Conservation (phyloP, 164 flowering plant species). For the Annona cherimola region DNA sequence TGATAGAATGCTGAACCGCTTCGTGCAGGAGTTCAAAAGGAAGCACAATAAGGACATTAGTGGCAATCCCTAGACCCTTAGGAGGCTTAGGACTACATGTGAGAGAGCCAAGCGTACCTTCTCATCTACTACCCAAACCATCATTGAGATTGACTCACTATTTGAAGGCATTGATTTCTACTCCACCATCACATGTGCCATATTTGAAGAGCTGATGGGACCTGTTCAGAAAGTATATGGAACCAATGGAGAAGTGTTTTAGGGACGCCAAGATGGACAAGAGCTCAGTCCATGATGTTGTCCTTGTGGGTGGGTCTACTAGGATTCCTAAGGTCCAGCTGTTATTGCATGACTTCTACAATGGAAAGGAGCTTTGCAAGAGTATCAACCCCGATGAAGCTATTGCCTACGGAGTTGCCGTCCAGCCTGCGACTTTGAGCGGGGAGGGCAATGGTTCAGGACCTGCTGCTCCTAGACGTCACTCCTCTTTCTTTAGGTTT, state of each 20-base stretch:
- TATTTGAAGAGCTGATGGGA: slow-evolving; percentile 64
- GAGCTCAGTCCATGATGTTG: slow-evolving; percentile 52
- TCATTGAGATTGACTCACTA: slow-evolving; percentile 62
- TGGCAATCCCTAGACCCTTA: too few species aligned
- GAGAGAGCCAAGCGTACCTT: slow-evolving; percentile 69
- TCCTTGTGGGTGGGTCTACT: slow-evolving; percentile 66
- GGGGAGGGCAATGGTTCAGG: slow-evolving; percentile 73
- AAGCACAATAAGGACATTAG: slow-evolving; percentile 67
- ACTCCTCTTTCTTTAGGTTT: slow-evolving; percentile 60
- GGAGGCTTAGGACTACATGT: slow-evolving; percentile 60
- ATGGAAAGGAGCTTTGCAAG: slow-evolving; percentile 73
- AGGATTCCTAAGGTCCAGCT: slow-evolving; percentile 73
- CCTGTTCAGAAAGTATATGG: slow-evolving; percentile 66
- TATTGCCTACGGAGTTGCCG: too few species aligned
- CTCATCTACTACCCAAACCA: slow-evolving; percentile 57
- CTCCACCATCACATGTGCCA: slow-evolving; percentile 57
- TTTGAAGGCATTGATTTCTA: slow-evolving; percentile 65
- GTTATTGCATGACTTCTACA: slow-evolving; percentile 64
- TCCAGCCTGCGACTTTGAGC: too few species aligned
- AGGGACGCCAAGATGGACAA: too few species aligned
- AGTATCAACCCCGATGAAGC: too few species aligned
- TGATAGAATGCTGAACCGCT: too few species aligned
- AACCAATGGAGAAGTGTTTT: slow-evolving; percentile 69
- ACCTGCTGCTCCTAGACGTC: slow-evolving; percentile 52
- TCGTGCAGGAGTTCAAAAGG: slow-evolving; percentile 65